Conservation (phyloP, 768 basidiomycete genomes). For the Krasilnikovozyma curviuscula region DNA sequence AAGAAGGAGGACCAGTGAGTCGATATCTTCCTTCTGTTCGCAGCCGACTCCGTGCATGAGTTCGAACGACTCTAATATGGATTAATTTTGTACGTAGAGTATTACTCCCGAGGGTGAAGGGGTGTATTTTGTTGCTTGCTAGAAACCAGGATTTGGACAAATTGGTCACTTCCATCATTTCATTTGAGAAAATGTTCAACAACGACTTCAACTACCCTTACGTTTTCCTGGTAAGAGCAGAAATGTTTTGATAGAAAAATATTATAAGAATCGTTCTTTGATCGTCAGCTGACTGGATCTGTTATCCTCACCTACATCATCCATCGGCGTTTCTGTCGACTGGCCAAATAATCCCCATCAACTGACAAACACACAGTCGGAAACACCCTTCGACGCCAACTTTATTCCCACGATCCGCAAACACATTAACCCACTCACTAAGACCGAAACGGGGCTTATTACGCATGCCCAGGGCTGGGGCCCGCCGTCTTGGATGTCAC, state of each 20-base stretch:
- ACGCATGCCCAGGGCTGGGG: slow-evolving; percentile 10
- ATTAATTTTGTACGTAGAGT: neutral
- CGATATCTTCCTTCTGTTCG: too few relatives aligned
- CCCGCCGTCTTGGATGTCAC: slow-evolving; percentile 7
- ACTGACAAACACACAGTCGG: too few relatives aligned
- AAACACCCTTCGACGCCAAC: neutral
- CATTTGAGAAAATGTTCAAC: slow-evolving; percentile 9
- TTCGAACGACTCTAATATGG: too few relatives aligned
- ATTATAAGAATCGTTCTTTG: too few relatives aligned
- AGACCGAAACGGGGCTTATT: slow-evolving; percentile 1
- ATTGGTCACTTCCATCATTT: neutral
- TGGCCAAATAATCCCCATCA: too few relatives aligned
- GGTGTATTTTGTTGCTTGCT: slow-evolving; percentile 5
- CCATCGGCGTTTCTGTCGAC: too few relatives aligned
- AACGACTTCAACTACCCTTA: slow-evolving; percentile 7
- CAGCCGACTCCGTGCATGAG: too few relatives aligned
- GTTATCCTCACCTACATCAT: too few relatives aligned
- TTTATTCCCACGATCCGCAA: neutral
- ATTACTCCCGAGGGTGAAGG: neutral
- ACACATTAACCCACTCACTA: neutral
- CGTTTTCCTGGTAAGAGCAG: too few relatives aligned
- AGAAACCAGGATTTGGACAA: slow-evolving; percentile 2
- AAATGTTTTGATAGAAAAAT: too few relatives aligned
- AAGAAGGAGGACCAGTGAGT: too few relatives aligned
- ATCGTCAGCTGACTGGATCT: too few relatives aligned